Conservation (phyloP, 164 flowering plant species). For the Nelumbo lutea region DNA sequence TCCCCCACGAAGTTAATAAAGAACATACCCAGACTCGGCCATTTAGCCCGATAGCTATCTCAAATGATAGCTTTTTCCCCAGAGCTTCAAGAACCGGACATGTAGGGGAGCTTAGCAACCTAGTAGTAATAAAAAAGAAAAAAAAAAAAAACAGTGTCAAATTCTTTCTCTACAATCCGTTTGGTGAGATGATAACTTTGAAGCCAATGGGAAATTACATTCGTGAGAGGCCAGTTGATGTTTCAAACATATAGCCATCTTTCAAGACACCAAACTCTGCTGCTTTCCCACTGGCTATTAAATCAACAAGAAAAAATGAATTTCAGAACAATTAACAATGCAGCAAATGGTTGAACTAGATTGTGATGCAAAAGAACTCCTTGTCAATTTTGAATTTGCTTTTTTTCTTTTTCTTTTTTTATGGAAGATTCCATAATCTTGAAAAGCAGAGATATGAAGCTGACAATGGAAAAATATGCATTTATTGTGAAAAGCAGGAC, state of each 20-base stretch:
- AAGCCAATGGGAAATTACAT: slow-evolving; percentile 36
- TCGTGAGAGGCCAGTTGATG: slow-evolving; percentile 83
- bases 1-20: background rate
- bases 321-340: background rate
- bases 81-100: slow-evolving; percentile 92
- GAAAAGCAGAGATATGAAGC: no score
- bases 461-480: no score
- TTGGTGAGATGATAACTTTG: background rate
- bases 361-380: background rate
- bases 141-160: slow-evolving; percentile 3
- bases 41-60: slow-evolving; percentile 90
- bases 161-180: background rate
- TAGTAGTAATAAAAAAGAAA: slow-evolving; percentile 16
- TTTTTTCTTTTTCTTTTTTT: no score
- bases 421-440: no score
- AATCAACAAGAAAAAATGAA: slow-evolving; percentile 2
- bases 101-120: slow-evolving; percentile 83
- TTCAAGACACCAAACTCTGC: slow-evolving; percentile 81
- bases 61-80: slow-evolving; percentile 90
- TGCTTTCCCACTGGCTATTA: slow-evolving; percentile 75
- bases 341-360: background rate
- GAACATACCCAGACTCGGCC: slow-evolving; percentile 90
- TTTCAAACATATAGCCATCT: slow-evolving; percentile 85
- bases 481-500: background rate
- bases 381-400: no score